Evolutionary conservation across 352 stramenopile species (phyloP), one percentile per base, ranked within the genome.

Genomic region (Phytopythium montanum): DNA sequence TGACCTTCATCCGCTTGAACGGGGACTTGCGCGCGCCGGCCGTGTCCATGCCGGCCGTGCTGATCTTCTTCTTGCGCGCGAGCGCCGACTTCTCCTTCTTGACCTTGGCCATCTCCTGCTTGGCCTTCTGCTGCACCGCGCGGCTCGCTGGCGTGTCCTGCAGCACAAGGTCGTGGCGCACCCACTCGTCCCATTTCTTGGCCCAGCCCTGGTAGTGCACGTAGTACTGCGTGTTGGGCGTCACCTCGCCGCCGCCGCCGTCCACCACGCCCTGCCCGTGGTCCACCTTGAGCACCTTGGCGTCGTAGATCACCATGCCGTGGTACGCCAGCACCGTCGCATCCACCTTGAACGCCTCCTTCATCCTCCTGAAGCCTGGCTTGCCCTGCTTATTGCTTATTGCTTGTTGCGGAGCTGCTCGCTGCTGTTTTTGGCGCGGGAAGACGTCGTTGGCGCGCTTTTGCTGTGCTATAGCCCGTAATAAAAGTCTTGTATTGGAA

Each of bases 161-260:
- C n/a, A 93, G 62, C 54, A 94, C 73, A 59, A 84, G 85, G 63
- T 82, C 70, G 42, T 85, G 60, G 6, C 74, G 60, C 28, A 96
- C 87, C 89, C 89, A 97, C 53, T 95, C 91, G 69, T 97, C 89
- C 89, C 89, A 97, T 41, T 95, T 95, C 66, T 91, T 95, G 71
- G 90, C 79, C 89, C 89, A 97, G 39, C 86, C 86, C 50, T 92
- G 84, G 80, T 96, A 97, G 69, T 97, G 89, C 56, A 97, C 71
- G 60, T 95, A 97, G 73, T 92, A 97, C 62, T 87, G 80, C 52
- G 73, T 80, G 33, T 38, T 72, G 46, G 64, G 57, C 12, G 63
- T 66, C 13, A 54, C 52, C 29, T 68, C 51, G 9, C 55, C 61
- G 41, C 53, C 59, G 36, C 77, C 70, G 41, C 53, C 61, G 41